Base-by-base conservation (phyloP, 306 rosid genomes). In the Dalbergia oliveri region DNA sequence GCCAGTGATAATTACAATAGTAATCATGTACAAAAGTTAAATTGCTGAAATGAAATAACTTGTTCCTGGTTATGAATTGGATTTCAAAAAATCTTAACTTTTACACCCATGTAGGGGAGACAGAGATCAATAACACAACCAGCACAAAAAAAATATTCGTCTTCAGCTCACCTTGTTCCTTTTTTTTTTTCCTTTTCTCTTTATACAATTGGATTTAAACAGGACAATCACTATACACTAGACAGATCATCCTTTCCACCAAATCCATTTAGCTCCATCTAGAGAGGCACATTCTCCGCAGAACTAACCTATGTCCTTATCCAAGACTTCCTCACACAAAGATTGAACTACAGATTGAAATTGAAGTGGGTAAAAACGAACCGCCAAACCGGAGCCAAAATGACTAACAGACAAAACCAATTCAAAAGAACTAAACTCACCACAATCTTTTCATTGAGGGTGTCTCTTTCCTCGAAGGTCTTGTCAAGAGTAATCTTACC, bases 401-500 rank as follows among this genome's bases (percentile, higher is more conserved):
- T 35, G 14, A 45, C 61, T 5, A 60, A 19, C 34, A 78, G n/a
- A 66, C 14, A 54, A 64, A 65, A 58, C 34, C 11, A 70, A 44
- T 50, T 79, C 62, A 49, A 57, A 26, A 26, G 18, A 81, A 53
- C 80, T 56, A 81, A 77, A 86, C 90, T 77, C 66, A 95, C 99
- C 84, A 95, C 99, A 68, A 95, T 95, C 90, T 90, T 89, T 59
- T 93, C 94, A 79, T 95, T 95, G 61, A 95, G 88, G 8, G 96
- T 89, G 82, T 93, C 98, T 26, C 99, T 90, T 82, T 95, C 98
- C 87, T 89, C 97, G 59, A 95, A 93, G 15, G 99, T 91, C 89
- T 95, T 90, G 86, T 95, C 99, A 8, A 95, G 99, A 72, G 97
- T 93, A 77, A 95, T 93, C 87, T 95, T 95, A 60, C 97, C 98